Evolutionary conservation across 345 rosid species (phyloP), one percentile per base, ranked within the genome.

Genomic region (Theobroma cacao): DNA sequence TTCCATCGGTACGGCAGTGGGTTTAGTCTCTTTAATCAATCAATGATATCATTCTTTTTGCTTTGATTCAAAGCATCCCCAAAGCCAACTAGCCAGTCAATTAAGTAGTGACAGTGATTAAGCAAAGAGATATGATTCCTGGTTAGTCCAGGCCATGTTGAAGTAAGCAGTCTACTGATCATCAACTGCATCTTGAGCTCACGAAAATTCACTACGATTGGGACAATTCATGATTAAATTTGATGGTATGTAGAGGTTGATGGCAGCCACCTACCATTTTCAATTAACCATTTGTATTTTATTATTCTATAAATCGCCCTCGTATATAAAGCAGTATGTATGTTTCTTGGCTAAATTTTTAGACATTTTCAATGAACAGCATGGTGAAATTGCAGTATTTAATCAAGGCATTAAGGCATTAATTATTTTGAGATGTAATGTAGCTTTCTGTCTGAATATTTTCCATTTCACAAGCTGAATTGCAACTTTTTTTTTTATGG

Each of bases 41-140:
- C 59, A 20, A 17, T 47, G 6, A 26, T 41, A 59, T 56, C 71
- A 26, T 52, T 12, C 5, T 53, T 24, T 30, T 74, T 56, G 52
- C 77, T 74, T 74, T 38, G 47, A 26, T 58, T 74, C 64, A 26
- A 74, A 55, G 76, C 61, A 73, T 33, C 55, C 12, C 20, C 45
- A 24, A 73, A 41, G 50, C 12, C 64, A 72, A 65, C 15, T 45
- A 67, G 38, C 10, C 56, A 53, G 76, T 73, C 26, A 74, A 58
- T 40, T 26, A 55, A 1, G 67, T 15, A 74, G 52, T 74, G 53
- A 74, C 24, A 40, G 53, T 55, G 48, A 56, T 45, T 45, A 45
- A 69, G 56, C 55, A 48, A 17, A 69, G 48, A 74, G 40, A n/a
- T n/a, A n/a, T 6, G 62, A 15, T 0, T 36, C 22, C 20, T 58